These are phyloP conservation scores for Phlebopus sp. DNA, from an alignment of 1,284 basidiomycete genomes.

Conservation along the genomic window DNA sequence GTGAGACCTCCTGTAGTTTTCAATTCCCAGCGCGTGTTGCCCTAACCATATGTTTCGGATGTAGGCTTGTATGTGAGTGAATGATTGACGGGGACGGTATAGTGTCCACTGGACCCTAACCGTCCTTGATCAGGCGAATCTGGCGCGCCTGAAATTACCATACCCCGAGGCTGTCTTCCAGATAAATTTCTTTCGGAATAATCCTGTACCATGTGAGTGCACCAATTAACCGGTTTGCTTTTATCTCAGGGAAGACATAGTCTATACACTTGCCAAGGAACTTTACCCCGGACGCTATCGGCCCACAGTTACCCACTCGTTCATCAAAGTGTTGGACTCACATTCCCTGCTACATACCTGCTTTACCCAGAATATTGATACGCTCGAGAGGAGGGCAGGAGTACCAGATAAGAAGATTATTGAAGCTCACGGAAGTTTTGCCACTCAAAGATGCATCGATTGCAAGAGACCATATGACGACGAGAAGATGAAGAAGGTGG, in stretches of 20 bases:
- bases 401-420: conserved; percentile 74
- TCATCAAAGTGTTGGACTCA: conserved; percentile 73
- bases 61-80: conserved; percentile 52
- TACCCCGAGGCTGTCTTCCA: conserved; percentile 83
- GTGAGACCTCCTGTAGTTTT: conserved; percentile 32
- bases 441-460: conserved; percentile 75
- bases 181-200: conserved; percentile 68
- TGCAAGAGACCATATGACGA: conserved; percentile 62
- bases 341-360: conserved; percentile 69
- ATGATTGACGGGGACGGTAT: neutral
- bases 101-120: conserved; percentile 1
- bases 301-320: conserved; percentile 89
- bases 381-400: conserved; percentile 84
- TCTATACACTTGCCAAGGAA: conserved; percentile 87
- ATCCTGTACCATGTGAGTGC: conserved; percentile 69
- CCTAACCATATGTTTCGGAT: neutral
- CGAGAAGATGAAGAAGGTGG: conserved; percentile 64
- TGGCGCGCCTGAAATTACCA: conserved; percentile 69
- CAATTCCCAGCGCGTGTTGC: neutral
- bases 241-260: conserved; percentile 35
- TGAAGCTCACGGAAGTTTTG: conserved; percentile 94
- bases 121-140: conserved; percentile 54
- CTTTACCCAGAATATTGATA: conserved; percentile 93
- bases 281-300: conserved; percentile 86
- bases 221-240: conserved; percentile 2